Evolutionary conservation across 371 early-diverging fungal species (phyloP).

Genomic region (Mortierella sp.): DNA sequence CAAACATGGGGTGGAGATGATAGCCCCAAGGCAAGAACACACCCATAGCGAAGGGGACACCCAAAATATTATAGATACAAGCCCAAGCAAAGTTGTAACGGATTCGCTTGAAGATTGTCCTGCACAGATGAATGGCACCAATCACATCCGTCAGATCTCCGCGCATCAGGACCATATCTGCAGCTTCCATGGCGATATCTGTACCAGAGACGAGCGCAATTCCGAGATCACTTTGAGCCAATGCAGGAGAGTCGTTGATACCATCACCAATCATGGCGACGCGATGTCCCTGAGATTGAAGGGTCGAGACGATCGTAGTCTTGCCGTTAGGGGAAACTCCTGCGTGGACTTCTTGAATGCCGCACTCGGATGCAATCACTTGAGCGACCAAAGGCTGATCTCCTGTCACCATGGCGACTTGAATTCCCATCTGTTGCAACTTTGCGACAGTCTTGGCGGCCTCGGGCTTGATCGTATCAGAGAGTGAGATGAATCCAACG

Average conservation of each 20-base stretch:
- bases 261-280: conserved; percentile 99
- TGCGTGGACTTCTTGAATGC: conserved; percentile 88
- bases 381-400: conserved; percentile 88
- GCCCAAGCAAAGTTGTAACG: conserved; percentile 92
- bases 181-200: conserved; percentile 96
- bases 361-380: conserved; percentile 77
- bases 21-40: conserved; percentile 87
- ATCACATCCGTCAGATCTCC: conserved; percentile 89
- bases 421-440: conserved; percentile 81
- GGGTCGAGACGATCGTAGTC: conserved; percentile 74
- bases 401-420: conserved; percentile 93
- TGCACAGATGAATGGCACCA: conserved; percentile 85
- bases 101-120: conserved; percentile 88
- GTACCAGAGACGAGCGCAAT: conserved; percentile 94
- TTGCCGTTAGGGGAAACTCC: conserved; percentile 95
- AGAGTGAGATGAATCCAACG: conserved; percentile 85
- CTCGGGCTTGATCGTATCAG: conserved; percentile 90
- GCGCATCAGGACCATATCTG: conserved; percentile 88
- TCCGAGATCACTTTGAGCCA: conserved; percentile 95
- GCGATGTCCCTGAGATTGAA: conserved; percentile 65
- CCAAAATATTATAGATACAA: conserved; percentile 87
- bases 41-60: conserved; percentile 97
- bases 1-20: conserved; percentile 90
- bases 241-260: conserved; percentile 97
- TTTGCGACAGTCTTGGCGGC: conserved; percentile 76